A percentile compares a stretch with the other conserved stretches of the same genome.
Evolutionary conservation across 2,329 filamentous ascomycete genomes (phyloP).

Genomic region (Botryotinia calthae): DNA sequence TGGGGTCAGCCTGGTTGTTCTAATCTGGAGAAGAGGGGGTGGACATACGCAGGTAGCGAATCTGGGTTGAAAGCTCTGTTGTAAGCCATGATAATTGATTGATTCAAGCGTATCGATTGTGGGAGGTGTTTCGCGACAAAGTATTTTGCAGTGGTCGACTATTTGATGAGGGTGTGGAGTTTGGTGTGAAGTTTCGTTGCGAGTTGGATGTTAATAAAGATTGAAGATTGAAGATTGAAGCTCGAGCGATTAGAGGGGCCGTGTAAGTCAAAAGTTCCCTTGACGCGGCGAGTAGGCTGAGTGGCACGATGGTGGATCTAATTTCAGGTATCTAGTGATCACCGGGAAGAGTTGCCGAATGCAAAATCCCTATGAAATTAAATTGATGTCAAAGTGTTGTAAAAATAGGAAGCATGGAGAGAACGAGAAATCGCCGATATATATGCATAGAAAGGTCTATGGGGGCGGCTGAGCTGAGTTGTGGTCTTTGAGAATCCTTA

Average conservation of each 20-base stretch:
- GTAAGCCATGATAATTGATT: constrained; percentile 73
- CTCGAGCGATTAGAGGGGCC: constrained; percentile 6
- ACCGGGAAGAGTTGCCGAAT: background rate
- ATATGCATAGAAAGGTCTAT: background rate
- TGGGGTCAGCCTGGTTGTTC: constrained; percentile 23
- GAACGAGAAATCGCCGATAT: background rate
- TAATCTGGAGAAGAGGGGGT: constrained; percentile 15
- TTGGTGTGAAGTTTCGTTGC: background rate
- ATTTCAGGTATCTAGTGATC: background rate
- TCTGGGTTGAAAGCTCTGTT: constrained; percentile 92
- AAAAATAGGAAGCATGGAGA: background rate
- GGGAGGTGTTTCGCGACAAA: background rate
- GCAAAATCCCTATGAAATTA: background rate
- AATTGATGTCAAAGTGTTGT: background rate
- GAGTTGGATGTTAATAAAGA: background rate
- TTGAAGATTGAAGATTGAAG: background rate
- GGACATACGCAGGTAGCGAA: constrained; percentile 80
- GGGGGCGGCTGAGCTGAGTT: background rate
- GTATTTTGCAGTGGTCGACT: background rate
- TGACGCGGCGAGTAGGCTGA: background rate
- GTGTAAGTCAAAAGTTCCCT: background rate
- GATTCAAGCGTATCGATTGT: background rate
- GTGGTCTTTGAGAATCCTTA: background rate
- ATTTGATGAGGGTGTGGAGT: background rate
- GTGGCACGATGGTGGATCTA: constrained; percentile 2